These are phyloP conservation scores for Mikania micrantha DNA, from an alignment of 129 eudicot genomes.

Conservation along the genomic window DNA sequence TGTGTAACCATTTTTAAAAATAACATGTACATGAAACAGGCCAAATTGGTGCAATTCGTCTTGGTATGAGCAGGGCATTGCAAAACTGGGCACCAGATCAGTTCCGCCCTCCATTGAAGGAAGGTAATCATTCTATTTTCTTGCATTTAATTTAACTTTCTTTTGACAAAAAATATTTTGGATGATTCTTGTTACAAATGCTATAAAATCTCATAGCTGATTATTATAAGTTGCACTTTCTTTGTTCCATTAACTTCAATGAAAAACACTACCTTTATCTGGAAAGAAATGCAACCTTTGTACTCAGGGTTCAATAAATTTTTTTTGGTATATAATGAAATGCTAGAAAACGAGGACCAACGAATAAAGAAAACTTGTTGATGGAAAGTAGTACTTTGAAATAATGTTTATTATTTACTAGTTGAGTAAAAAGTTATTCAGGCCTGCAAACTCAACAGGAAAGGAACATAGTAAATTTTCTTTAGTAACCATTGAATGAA, in stretches of 20 bases:
- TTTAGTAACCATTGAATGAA: neutral
- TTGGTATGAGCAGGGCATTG: constrained; percentile 91
- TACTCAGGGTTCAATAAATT: neutral
- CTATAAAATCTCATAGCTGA: neutral
- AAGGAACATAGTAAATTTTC: neutral
- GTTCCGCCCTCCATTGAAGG: constrained; percentile 74
- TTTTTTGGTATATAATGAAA: neutral
- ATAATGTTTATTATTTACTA: neutral
- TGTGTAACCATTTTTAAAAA: too few species aligned
- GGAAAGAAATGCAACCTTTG: neutral
- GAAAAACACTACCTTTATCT: neutral
- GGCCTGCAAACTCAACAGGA: neutral
- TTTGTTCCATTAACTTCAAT: neutral
- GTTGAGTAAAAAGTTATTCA: neutral
- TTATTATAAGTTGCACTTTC: neutral
- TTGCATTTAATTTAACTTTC: neutral
- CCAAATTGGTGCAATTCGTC: constrained; percentile 84
- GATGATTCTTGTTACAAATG: neutral
- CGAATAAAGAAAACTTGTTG: neutral
- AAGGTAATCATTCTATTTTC: constrained; percentile 31
- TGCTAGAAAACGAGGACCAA: neutral
- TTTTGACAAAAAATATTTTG: neutral
- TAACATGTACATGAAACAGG: constrained; percentile 34
- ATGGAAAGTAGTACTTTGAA: neutral
- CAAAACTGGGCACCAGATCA: constrained; percentile 86